Conservation (phyloP, 2,329 filamentous ascomycete genomes). For the Dactylellina parvicollis region DNA sequence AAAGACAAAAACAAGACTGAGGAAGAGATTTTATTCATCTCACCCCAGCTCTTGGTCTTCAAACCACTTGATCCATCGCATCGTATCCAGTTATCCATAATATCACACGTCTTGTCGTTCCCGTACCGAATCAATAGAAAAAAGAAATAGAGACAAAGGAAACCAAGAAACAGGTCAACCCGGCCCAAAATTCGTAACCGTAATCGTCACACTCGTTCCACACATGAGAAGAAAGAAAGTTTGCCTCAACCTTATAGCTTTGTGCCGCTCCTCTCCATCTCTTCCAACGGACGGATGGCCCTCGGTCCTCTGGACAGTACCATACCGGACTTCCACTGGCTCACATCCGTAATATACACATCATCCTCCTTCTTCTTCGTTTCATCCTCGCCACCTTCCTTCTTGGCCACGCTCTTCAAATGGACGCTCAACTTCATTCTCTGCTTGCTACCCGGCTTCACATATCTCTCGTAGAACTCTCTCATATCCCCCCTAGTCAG, state of each 20-base stretch:
- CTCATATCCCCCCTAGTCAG: conserved; percentile 83
- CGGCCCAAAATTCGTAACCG: too few relatives aligned
- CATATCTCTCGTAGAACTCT: conserved; percentile 78
- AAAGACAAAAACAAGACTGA: too few relatives aligned
- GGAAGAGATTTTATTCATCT: too few relatives aligned
- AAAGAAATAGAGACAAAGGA: not conserved
- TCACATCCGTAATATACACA: conserved; percentile 75
- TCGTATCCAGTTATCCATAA: too few relatives aligned
- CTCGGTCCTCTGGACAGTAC: conserved; percentile 76
- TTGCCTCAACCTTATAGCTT: conserved; percentile 74
- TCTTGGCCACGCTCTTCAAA: conserved; percentile 64
- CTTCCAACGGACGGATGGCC: conserved; percentile 77
- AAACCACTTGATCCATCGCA: too few relatives aligned
- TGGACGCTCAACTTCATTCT: conserved; percentile 88
- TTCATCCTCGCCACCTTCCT: conserved; percentile 61
- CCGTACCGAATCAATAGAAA: not conserved
- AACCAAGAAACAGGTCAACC: too few relatives aligned
- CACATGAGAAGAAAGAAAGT: not conserved
- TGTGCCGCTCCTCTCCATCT: conserved; percentile 84
- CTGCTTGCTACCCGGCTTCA: conserved; percentile 75
- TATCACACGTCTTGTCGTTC: not conserved
- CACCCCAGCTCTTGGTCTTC: too few relatives aligned
- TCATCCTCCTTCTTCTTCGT: conserved; percentile 22
- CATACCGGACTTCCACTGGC: conserved; percentile 80
- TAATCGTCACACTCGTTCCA: conserved; percentile 6